Evolutionary conservation across 257 asterid species (phyloP).

Genomic region (Coffea canephora): DNA sequence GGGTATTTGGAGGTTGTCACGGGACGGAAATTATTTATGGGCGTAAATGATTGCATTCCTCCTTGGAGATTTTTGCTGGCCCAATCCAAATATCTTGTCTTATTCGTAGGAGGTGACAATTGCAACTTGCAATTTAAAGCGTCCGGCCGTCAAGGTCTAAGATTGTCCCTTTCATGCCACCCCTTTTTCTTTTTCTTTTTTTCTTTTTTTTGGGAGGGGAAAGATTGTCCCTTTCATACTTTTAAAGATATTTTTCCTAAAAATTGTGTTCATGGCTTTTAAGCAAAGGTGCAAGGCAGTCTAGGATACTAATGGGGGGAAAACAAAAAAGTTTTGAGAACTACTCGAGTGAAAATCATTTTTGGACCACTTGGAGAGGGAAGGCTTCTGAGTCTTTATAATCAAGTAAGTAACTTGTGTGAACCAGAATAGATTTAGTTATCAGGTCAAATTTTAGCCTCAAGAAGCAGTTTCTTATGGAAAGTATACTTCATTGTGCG

Average conservation of each 20-base stretch:
- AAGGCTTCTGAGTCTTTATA: background rate
- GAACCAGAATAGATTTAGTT: background rate
- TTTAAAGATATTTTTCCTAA: no score
- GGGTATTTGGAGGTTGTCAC: background rate
- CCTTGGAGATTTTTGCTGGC: background rate
- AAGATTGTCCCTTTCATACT: background rate
- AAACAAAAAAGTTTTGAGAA: background rate
- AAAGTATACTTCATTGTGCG: no score
- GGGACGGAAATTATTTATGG: background rate
- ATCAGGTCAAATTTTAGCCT: background rate
- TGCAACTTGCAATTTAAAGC: background rate
- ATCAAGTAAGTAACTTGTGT: background rate
- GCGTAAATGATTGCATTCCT: background rate
- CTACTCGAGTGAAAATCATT: background rate
- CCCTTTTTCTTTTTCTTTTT: no score
- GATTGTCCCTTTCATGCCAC: background rate
- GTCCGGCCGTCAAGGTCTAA: background rate
- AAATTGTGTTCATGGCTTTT: no score
- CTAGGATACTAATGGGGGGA: background rate
- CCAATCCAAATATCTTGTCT: background rate
- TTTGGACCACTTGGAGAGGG: constrained; percentile 4
- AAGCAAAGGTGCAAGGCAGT: no score
- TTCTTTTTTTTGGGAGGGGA: no score
- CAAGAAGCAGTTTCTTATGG: no score
- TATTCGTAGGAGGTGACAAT: background rate